Base-by-base conservation (phyloP, 2,329 filamentous ascomycete genomes). In the Colletotrichum somersetense region DNA sequence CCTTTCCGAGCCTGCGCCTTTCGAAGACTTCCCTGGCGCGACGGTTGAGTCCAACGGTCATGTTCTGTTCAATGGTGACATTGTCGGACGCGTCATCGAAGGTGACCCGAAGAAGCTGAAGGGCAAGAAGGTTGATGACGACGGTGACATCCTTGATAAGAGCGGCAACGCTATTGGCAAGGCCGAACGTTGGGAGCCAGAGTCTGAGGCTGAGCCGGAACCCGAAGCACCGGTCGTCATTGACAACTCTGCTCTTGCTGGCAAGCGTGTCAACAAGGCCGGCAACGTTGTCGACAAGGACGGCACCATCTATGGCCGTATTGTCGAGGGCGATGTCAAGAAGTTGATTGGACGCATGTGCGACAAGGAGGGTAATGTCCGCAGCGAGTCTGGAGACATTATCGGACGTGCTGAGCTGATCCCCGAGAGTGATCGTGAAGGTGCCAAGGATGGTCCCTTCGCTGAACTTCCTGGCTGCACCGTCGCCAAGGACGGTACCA, bases 191-290 rank as follows among this genome's bases (percentile, higher is more conserved):
- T 93, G 89, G 85, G 90, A 94, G 74, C 83, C 85, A 52, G 84
- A 85, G 67, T 80, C 86, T 11, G 87, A 90, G 78, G 69, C 77
- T 4, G 82, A 84, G 65, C 77, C 76, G 1, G 82, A 83, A 70
- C 77, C 80, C 0, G 86, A 87, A 72, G 61, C 48, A 10, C 84
- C 87, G 0, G 87, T 81, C 0, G 83, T 85, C 72, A 76, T 86
- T 3, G 89, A 91, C 76, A 88, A 87, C 72, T 92, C 91, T 10
- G 83, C 87, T 55, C 85, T 92, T 6, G 91, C 91, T 26, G 91
- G 91, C 70, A 92, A 93, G 81, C 87, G 89, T 52, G 90, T 93
- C 75, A 92, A 93, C 83, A 93, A 93, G 82, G 87, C 88, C 3
- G 91, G 92, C 50, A 89, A 90, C 58, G 83, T 89, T 0, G 88